Evolutionary conservation across 768 basidiomycete genomes (phyloP).

Genomic region (Amanita muscaria): DNA sequence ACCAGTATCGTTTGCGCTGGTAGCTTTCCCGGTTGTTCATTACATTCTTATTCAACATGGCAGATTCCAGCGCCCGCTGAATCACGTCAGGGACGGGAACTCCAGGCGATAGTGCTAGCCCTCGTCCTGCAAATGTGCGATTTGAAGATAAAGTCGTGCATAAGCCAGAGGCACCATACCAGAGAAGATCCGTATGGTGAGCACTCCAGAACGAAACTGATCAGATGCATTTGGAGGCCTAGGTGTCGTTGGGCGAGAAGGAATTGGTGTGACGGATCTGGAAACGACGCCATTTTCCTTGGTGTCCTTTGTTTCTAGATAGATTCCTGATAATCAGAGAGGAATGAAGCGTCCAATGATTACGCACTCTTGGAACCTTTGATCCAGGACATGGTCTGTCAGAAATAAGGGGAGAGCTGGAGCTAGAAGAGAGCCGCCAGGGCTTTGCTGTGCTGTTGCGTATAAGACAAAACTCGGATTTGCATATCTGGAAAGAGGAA

Average conservation of each 20-base stretch:
- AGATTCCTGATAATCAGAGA: not conserved
- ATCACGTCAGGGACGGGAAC: constrained; percentile 77
- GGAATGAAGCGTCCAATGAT: not conserved
- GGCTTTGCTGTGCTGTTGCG: constrained; percentile 2
- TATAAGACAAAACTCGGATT: constrained; percentile 5
- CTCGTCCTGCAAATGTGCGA: constrained; percentile 56
- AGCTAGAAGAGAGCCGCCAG: not conserved
- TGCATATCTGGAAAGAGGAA: not conserved
- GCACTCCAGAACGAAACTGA: constrained; percentile 80
- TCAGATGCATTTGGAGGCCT: constrained; percentile 45
- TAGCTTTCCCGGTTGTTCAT: constrained; percentile 82
- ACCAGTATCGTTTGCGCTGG: constrained; percentile 91
- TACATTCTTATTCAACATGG: constrained; percentile 43
- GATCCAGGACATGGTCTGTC: constrained; percentile 6
- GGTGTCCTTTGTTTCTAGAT: constrained; percentile 55
- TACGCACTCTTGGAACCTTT: constrained; percentile 8
- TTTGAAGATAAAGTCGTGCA: not conserved
- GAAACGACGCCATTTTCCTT: constrained; percentile 67
- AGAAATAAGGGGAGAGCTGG: not conserved
- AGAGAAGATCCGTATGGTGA: constrained; percentile 94
- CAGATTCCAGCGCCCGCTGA: constrained; percentile 62
- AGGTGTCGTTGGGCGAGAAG: constrained; percentile 75
- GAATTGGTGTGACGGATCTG: constrained; percentile 73
- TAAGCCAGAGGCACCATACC: constrained; percentile 37
- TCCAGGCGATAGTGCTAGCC: constrained; percentile 72